Evolutionary conservation across 2,329 filamentous ascomycete genomes (phyloP).

Genomic region (Sphaerostilbella broomeana): DNA sequence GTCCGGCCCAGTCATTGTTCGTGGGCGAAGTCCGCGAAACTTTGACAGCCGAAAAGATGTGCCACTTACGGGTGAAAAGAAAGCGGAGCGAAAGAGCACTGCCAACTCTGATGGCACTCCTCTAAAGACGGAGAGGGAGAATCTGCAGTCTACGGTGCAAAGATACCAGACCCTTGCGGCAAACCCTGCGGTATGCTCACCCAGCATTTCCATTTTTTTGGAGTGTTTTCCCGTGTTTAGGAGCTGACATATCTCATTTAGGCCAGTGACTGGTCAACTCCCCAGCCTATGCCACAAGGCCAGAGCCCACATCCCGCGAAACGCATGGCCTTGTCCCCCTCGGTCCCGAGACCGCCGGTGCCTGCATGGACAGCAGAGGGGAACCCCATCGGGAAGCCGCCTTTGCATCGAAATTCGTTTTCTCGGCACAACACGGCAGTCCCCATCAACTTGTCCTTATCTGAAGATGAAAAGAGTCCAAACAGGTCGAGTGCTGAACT

Average conservation of each 20-base stretch:
- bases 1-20: constrained; percentile 90
- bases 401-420: constrained; percentile 17
- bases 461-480: constrained; percentile 54
- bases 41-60: constrained; percentile 88
- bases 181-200: constrained; percentile 28
- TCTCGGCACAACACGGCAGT: constrained; percentile 25
- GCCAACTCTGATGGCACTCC: constrained; percentile 27
- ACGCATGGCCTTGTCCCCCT: constrained; percentile 47
- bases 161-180: constrained; percentile 27
- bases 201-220: background rate
- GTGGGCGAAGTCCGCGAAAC: constrained; percentile 85
- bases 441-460: constrained; percentile 49
- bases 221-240: background rate
- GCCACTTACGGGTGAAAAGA: constrained; percentile 56
- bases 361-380: constrained; percentile 42
- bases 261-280: constrained; percentile 41
- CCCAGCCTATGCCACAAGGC: constrained; percentile 31
- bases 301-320: constrained; percentile 45
- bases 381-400: constrained; percentile 19
- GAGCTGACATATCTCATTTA: constrained; percentile 14
- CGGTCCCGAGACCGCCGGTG: constrained; percentile 45
- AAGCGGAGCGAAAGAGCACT: constrained; percentile 39
- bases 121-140: constrained; percentile 30
- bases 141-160: constrained; percentile 22
- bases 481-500: constrained; percentile 45